Percentiles rank a stretch among this genome's conserved stretches.
These are phyloP conservation scores for Mucor saturninus DNA, from an alignment of 371 early-diverging fungal species.

Conservation along the genomic window DNA sequence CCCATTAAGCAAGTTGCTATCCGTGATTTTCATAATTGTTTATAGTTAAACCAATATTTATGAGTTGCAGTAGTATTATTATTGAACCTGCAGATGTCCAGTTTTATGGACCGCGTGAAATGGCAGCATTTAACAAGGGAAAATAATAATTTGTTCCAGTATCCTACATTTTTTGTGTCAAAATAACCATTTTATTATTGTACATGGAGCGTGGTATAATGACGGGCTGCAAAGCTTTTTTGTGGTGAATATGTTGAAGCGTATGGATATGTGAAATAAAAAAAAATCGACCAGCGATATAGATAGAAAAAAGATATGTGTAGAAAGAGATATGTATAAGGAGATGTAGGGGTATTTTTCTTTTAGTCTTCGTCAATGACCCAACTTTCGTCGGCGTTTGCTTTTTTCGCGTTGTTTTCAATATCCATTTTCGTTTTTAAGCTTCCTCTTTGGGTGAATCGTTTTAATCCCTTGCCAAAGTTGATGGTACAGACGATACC, in stretches of 20 bases:
- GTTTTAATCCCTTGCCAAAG: constrained; percentile 47
- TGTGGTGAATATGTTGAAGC: too few species aligned
- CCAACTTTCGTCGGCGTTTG: constrained; percentile 17
- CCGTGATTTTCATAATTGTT: too few species aligned
- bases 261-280: neutral
- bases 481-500: constrained; percentile 48
- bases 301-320: neutral
- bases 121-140: too few species aligned
- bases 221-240: too few species aligned
- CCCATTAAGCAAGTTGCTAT: too few species aligned
- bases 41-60: too few species aligned
- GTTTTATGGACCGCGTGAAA: neutral
- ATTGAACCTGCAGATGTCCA: neutral
- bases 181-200: too few species aligned
- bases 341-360: neutral
- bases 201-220: too few species aligned
- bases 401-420: constrained; percentile 11
- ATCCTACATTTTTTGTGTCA: too few species aligned
- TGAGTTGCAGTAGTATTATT: too few species aligned
- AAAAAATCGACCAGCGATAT: neutral
- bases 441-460: constrained; percentile 22
- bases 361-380: constrained; percentile 24
- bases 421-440: constrained; percentile 20
- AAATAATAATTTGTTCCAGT: too few species aligned
- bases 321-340: neutral